Percentiles rank a stretch among this genome's conserved stretches.
Conservation (phyloP, 768 basidiomycete genomes). For the Auricularia sp. region DNA sequence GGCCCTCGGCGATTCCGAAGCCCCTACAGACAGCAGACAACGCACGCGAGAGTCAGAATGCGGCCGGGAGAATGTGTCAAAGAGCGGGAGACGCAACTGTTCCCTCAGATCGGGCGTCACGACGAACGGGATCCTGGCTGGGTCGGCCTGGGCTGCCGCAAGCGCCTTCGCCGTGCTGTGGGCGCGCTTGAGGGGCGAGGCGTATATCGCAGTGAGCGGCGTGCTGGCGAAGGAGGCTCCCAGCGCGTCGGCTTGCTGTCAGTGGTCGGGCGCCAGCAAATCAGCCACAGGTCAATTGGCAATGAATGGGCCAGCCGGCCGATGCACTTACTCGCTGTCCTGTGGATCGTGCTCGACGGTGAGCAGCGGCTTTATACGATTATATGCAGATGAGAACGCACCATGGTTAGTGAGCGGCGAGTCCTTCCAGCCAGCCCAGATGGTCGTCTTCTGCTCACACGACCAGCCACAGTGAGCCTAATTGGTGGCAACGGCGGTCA, state of each 20-base stretch:
- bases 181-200: conserved; percentile 60
- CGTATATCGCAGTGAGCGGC: conserved; percentile 45
- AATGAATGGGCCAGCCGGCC: background rate
- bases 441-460: conserved; percentile 22
- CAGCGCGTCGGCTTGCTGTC: conserved; percentile 57
- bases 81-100: conserved; percentile 25
- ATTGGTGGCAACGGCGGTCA: background rate
- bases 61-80: background rate
- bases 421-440: conserved; percentile 74
- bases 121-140: conserved; percentile 36
- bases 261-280: conserved; percentile 19
- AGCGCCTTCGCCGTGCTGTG: conserved; percentile 50
- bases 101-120: conserved; percentile 49
- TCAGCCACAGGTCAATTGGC: background rate
- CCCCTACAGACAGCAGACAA: background rate
- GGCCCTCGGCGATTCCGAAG: conserved; percentile 64
- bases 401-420: conserved; percentile 68
- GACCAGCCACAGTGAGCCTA: no score
- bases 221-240: conserved; percentile 40
- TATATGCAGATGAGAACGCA: conserved; percentile 17
- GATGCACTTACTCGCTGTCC: conserved; percentile 41
- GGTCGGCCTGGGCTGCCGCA: conserved; percentile 31
- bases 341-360: conserved; percentile 13
- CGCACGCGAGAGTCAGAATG: background rate
- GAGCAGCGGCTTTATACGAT: background rate